Conservation (phyloP, 257 asterid genomes). For the Haberlea rhodopensis region DNA sequence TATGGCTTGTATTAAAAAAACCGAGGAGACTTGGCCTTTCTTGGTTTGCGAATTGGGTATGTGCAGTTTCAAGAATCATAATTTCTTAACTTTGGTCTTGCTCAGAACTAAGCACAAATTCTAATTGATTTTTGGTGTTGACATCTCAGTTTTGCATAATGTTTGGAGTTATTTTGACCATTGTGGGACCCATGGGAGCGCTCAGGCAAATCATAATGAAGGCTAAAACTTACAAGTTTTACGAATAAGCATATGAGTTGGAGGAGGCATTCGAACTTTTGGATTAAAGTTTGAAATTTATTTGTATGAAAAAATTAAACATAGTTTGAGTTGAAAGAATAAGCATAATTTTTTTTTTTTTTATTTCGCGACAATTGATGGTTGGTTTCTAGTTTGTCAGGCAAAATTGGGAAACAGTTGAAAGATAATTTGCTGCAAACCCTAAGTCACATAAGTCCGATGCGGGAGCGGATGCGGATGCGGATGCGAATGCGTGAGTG, state of each 20-base stretch:
- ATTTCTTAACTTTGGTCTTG: neutral
- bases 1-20: conserved; percentile 40
- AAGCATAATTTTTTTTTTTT: no score
- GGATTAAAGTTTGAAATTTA: no score
- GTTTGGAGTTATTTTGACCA: conserved; percentile 40
- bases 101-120: neutral
- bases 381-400: no score
- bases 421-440: no score
- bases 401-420: no score
- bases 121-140: neutral
- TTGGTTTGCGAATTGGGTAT: conserved; percentile 50
- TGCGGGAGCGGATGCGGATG: no score
- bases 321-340: no score
- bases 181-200: conserved; percentile 51
- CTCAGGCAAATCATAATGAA: conserved; percentile 39
- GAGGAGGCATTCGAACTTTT: no score
- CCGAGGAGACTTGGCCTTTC: conserved; percentile 36
- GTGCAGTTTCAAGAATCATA: neutral
- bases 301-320: no score
- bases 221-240: conserved; percentile 39
- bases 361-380: no score
- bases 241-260: conserved; percentile 17
- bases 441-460: no score
- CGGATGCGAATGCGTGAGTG: no score
- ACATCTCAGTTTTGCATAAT: conserved; percentile 43